phyloP scores from a whole-genome alignment of 768 basidiomycete genomes.

The Russula vinacea region DNA sequence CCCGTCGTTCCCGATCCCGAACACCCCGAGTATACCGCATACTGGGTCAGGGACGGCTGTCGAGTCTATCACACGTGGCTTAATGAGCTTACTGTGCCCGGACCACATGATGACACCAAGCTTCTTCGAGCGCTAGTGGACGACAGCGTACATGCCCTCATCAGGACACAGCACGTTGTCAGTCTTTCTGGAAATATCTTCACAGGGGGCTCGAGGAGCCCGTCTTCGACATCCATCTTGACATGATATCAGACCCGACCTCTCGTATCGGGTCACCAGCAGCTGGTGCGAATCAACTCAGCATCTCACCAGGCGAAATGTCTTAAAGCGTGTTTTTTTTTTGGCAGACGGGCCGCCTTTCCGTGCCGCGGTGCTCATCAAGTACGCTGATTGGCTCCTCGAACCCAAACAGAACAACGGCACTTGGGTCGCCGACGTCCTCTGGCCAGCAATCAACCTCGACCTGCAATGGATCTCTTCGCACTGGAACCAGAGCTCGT shows the following conservation, averaged over 20 bases:
- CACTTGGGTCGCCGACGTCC: conserved; percentile 10
- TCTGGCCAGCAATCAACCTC: conserved; percentile 23
- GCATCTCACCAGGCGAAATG: neutral
- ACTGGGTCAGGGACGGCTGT: conserved; percentile 21
- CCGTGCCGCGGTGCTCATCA: conserved; percentile 12
- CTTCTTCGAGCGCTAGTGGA: conserved; percentile 18
- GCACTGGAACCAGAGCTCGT: conserved; percentile 26
- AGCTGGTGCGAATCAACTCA: conserved; percentile 7
- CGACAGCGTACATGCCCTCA: conserved; percentile 10
- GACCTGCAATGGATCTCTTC: conserved; percentile 21
- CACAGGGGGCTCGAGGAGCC: conserved; percentile 18
- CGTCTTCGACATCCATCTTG: conserved; percentile 14
- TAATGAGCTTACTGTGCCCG: conserved; percentile 8
- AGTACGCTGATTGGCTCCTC: conserved; percentile 25
- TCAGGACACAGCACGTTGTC: conserved; percentile 21
- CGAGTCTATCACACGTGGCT: conserved; percentile 21
- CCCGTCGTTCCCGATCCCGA: conserved; percentile 2
- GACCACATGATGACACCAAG: conserved; percentile 3
- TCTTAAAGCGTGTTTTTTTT: neutral
- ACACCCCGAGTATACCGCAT: conserved; percentile 4
- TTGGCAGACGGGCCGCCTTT: conserved; percentile 17
- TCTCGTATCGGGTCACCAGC: conserved; percentile 14
- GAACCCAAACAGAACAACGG: conserved; percentile 18
- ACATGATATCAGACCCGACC: neutral
- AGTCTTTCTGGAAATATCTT: conserved; percentile 22